Percentiles rank a stretch among this genome's conserved stretches.
Evolutionary conservation across 371 early-diverging fungal genomes (phyloP).

Genomic region (Apophysomyces ossiformis): DNA sequence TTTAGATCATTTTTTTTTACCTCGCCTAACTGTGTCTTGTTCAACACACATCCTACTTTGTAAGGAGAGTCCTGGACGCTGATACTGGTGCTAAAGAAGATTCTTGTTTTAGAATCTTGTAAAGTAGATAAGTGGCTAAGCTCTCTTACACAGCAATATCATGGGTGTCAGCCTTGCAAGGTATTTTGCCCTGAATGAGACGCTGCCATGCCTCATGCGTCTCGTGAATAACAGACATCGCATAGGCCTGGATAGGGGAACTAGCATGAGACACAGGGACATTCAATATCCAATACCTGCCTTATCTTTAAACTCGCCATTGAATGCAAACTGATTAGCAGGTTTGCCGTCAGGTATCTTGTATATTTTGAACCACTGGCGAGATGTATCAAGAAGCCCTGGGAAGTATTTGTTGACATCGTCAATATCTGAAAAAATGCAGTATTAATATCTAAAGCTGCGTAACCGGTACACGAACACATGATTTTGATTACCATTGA

Average conservation of each 20-base stretch:
- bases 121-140: background rate
- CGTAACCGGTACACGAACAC: background rate
- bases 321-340: conserved; percentile 98
- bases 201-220: conserved; percentile 64
- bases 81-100: conserved; percentile 32
- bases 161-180: conserved; percentile 45
- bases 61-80: conserved; percentile 41
- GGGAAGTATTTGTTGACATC: conserved; percentile 97
- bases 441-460: too few species aligned
- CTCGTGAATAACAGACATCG: conserved; percentile 54
- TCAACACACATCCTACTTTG: conserved; percentile 17
- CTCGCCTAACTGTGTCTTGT: conserved; percentile 8
- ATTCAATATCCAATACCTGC: conserved; percentile 22
- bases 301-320: conserved; percentile 87
- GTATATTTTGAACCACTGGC: conserved; percentile 99
- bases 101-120: background rate
- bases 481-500: conserved; percentile 62
- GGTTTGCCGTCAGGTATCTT: conserved; percentile 99
- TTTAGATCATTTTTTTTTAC: background rate
- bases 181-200: conserved; percentile 48
- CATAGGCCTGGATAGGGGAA: conserved; percentile 39
- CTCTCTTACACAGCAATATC: conserved; percentile 28
- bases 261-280: background rate
- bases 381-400: conserved; percentile 93
- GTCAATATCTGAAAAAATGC: conserved; percentile 72